Evolutionary conservation across 331 rosid species (phyloP).

Genomic region (Pyrus hybrid): DNA sequence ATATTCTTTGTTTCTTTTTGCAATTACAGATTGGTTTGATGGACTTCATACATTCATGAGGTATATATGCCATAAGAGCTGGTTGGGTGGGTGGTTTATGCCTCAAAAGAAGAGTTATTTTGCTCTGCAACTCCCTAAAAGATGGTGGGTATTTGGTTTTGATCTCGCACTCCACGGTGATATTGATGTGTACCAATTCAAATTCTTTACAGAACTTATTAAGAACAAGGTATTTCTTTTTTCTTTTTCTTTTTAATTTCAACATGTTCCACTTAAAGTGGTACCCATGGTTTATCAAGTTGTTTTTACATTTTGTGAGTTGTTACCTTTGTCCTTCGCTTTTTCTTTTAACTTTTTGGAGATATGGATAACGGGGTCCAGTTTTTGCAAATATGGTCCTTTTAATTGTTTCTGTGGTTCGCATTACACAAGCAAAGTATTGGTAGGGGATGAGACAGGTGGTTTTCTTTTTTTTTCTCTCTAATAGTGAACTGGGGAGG

Average conservation of each 20-base stretch:
- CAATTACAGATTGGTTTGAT: conserved; percentile 85
- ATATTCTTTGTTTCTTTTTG: conserved; percentile 13
- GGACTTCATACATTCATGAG: conserved; percentile 96
- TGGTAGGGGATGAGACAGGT: background rate
- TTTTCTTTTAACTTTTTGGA: background rate
- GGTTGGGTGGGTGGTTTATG: conserved; percentile 99
- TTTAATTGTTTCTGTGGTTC: background rate
- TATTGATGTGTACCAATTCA: conserved; percentile 96
- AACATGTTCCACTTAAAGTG: background rate
- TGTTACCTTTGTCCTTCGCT: background rate
- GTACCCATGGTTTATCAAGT: background rate
- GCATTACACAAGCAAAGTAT: background rate
- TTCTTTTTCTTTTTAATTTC: background rate
- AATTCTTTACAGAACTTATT: conserved; percentile 71
- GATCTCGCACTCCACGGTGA: conserved; percentile 91
- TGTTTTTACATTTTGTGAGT: background rate
- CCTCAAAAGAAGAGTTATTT: conserved; percentile 96
- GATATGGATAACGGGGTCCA: background rate
- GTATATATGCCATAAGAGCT: conserved; percentile 82
- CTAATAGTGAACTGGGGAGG: background rate
- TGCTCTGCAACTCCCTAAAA: conserved; percentile 85
- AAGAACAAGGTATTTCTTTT: conserved; percentile 56
- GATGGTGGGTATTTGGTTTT: conserved; percentile 97
- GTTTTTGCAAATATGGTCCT: background rate
- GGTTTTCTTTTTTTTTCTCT: background rate